Conservation (phyloP, 2,329 filamentous ascomycete genomes). For the Pseudocercospora vitis region DNA sequence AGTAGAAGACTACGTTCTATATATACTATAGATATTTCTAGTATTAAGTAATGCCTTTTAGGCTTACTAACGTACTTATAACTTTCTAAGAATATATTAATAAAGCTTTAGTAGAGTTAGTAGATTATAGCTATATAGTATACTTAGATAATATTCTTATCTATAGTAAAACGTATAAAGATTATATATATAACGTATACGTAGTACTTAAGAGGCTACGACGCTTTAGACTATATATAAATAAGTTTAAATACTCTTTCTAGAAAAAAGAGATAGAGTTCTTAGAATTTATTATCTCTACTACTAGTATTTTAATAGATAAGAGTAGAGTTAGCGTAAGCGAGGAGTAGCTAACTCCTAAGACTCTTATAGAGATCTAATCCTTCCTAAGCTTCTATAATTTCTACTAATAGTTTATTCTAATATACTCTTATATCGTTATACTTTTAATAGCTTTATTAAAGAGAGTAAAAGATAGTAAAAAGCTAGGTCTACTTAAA, state of each 20-base stretch:
- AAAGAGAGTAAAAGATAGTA: neutral
- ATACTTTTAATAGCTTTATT: neutral
- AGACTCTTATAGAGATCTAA: constrained; percentile 27
- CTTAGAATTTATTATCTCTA: constrained; percentile 35
- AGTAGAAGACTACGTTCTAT: no score
- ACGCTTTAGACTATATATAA: constrained; percentile 20
- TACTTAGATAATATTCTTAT: constrained; percentile 7
- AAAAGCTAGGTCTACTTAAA: neutral
- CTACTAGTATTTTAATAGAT: constrained; percentile 32
- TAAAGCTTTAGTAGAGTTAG: neutral
- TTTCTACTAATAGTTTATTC: neutral
- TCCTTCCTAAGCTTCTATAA: constrained; percentile 22
- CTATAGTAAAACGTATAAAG: constrained; percentile 6
- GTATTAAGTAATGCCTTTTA: neutral
- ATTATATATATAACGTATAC: constrained; percentile 10
- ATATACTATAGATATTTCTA: no score
- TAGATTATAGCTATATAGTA: neutral
- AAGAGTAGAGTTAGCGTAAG: constrained; percentile 31
- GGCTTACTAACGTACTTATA: neutral
- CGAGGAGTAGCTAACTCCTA: constrained; percentile 28
- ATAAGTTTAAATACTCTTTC: constrained; percentile 36
- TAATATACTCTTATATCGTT: constrained; percentile 4
- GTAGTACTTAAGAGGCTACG: neutral
- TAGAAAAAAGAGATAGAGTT: constrained; percentile 33
- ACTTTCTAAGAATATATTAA: neutral